These are phyloP conservation scores for Amborella trichopoda DNA, from an alignment of 164 flowering plant species.

Conservation along the genomic window DNA sequence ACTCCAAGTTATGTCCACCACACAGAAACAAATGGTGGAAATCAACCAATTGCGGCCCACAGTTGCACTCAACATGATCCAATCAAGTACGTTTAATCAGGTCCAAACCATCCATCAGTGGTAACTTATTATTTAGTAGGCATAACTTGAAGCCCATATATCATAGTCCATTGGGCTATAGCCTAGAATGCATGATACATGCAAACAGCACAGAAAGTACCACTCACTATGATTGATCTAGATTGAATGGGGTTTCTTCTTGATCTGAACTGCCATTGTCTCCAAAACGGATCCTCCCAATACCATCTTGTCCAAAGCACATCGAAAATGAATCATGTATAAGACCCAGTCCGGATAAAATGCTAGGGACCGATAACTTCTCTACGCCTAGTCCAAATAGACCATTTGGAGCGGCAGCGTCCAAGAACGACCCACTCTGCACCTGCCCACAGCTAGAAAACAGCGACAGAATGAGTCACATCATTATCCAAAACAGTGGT, in stretches of 20 bases:
- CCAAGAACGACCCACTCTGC: constrained; percentile 71
- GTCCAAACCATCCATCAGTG: too few species aligned
- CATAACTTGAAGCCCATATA: neutral
- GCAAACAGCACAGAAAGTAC: neutral
- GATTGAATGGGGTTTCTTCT: constrained; percentile 56
- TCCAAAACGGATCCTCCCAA: constrained; percentile 87
- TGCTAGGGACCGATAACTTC: constrained; percentile 73
- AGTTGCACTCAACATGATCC: too few species aligned
- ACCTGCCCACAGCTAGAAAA: constrained; percentile 63
- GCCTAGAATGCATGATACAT: neutral
- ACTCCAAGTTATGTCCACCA: too few species aligned
- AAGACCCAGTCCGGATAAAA: constrained; percentile 47
- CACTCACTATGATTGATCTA: constrained; percentile 37
- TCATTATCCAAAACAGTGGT: too few species aligned
- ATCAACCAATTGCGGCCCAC: too few species aligned
- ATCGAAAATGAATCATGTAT: constrained; percentile 78
- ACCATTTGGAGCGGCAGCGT: constrained; percentile 77
- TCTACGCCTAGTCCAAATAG: constrained; percentile 78
- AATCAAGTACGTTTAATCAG: too few species aligned
- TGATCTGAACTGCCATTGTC: constrained; percentile 70
- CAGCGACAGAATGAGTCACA: too few species aligned
- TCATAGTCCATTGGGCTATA: neutral
- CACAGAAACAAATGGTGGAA: too few species aligned
- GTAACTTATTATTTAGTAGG: too few species aligned
- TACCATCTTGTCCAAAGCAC: constrained; percentile 71